Conservation (phyloP, 2,329 filamentous ascomycete species). For the Alternaria sp. region DNA sequence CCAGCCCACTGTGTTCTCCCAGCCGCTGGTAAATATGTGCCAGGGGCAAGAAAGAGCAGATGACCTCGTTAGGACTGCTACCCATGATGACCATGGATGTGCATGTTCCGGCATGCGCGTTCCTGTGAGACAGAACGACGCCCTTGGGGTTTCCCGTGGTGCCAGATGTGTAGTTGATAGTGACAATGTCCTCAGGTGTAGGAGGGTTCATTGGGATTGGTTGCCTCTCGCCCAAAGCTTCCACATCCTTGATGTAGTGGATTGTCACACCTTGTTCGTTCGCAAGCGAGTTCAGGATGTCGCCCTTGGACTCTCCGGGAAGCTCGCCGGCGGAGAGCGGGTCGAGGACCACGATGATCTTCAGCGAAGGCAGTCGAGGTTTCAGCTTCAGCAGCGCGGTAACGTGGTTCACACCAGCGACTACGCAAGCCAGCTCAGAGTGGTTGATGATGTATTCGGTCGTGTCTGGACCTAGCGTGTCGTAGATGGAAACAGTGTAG, state of each 20-base stretch:
- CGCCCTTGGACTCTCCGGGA: constrained; percentile 77
- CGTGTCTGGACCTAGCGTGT: constrained; percentile 88
- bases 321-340: constrained; percentile 80
- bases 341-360: constrained; percentile 88
- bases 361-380: constrained; percentile 77
- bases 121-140: constrained; percentile 80
- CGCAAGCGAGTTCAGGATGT: constrained; percentile 77
- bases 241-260: constrained; percentile 79
- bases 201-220: constrained; percentile 75
- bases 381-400: constrained; percentile 80
- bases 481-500: constrained; percentile 92
- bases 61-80: constrained; percentile 65
- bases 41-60: constrained; percentile 87
- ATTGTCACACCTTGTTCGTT: constrained; percentile 76
- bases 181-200: constrained; percentile 75
- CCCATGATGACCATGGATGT: constrained; percentile 62
- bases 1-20: constrained; percentile 76
- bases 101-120: constrained; percentile 76
- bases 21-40: constrained; percentile 94
- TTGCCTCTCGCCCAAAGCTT: constrained; percentile 75
- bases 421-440: constrained; percentile 74
- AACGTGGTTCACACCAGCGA: constrained; percentile 80
- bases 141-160: constrained; percentile 85
- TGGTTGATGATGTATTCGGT: constrained; percentile 98
- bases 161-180: constrained; percentile 90